These are phyloP conservation scores for Immersiporthe knoxdaviesiana DNA, from an alignment of 2,329 filamentous ascomycete species.

Conservation along the genomic window DNA sequence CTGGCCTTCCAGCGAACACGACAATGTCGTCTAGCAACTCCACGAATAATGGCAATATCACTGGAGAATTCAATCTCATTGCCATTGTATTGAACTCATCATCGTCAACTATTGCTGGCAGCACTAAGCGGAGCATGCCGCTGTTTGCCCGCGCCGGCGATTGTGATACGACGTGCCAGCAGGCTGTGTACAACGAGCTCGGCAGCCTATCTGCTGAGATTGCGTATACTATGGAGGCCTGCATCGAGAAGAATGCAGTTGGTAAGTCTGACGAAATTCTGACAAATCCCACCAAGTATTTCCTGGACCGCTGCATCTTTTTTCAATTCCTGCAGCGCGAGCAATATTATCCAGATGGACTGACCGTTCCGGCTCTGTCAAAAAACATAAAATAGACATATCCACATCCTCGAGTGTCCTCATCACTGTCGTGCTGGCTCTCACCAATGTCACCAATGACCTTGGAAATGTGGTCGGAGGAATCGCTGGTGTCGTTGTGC, in stretches of 20 bases:
- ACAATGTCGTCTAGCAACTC: background rate
- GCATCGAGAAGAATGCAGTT: slow-evolving; percentile 5
- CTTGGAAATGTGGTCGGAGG: background rate
- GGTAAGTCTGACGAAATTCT: background rate
- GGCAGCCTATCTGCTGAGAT: slow-evolving; percentile 10
- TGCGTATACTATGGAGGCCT: slow-evolving; percentile 8
- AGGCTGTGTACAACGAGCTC: background rate
- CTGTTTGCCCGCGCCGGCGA: slow-evolving; percentile 3
- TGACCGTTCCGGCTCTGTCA: background rate
- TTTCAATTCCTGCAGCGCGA: background rate
- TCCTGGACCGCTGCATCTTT: background rate
- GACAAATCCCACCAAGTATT: no score
- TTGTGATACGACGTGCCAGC: slow-evolving; percentile 8
- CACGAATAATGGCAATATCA: slow-evolving; percentile 3
- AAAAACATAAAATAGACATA: background rate
- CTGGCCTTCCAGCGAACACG: background rate
- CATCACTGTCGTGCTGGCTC: background rate
- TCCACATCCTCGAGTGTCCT: slow-evolving; percentile 8
- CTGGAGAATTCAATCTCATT: background rate
- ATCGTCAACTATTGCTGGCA: background rate
- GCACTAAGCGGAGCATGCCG: background rate
- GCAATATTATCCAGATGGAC: background rate
- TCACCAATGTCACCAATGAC: background rate
- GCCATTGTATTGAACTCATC: slow-evolving; percentile 6
- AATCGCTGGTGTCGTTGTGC: slow-evolving; percentile 4